Evolutionary conservation across 2,329 filamentous ascomycete genomes (phyloP).

Genomic region (Pseudogymnoascus verrucosus): DNA sequence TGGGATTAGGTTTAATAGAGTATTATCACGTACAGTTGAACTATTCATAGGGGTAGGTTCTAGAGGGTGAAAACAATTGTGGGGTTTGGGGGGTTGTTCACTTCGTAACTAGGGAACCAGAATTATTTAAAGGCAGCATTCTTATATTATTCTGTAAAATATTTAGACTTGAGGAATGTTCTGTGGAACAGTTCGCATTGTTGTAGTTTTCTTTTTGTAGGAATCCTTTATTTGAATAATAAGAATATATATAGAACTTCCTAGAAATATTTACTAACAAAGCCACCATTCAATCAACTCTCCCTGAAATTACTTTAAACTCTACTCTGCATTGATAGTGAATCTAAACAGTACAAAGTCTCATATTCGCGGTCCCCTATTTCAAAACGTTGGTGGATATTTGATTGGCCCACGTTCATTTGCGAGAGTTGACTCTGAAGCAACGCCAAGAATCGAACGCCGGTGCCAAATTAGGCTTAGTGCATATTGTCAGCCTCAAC

Average conservation of each 20-base stretch:
- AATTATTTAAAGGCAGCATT: not conserved
- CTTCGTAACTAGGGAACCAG: not conserved
- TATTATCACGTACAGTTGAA: not conserved
- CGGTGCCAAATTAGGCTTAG: slow-evolving; percentile 30
- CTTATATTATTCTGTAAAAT: not conserved
- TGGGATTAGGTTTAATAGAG: not conserved
- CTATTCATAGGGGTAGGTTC: not conserved
- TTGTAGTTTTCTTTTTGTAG: not conserved
- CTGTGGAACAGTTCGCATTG: not conserved
- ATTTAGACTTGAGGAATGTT: not conserved
- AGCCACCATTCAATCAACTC: not conserved
- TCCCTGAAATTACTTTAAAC: not conserved
- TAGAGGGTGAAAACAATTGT: not conserved
- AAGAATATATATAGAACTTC: not conserved
- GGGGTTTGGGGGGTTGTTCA: not conserved
- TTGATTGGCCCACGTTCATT: not conserved
- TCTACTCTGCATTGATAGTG: not conserved
- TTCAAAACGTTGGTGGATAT: not conserved
- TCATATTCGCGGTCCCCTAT: not conserved
- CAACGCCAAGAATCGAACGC: slow-evolving; percentile 3
- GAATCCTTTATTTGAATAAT: not conserved
- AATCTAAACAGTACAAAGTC: not conserved
- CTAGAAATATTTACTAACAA: not conserved
- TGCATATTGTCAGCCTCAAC: slow-evolving; percentile 26
- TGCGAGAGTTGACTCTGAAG: not conserved